A percentile compares a stretch with the other conserved stretches of the same genome.
These are phyloP conservation scores for Withania somnifera DNA, from an alignment of 305 asterid genomes.

Conservation along the genomic window DNA sequence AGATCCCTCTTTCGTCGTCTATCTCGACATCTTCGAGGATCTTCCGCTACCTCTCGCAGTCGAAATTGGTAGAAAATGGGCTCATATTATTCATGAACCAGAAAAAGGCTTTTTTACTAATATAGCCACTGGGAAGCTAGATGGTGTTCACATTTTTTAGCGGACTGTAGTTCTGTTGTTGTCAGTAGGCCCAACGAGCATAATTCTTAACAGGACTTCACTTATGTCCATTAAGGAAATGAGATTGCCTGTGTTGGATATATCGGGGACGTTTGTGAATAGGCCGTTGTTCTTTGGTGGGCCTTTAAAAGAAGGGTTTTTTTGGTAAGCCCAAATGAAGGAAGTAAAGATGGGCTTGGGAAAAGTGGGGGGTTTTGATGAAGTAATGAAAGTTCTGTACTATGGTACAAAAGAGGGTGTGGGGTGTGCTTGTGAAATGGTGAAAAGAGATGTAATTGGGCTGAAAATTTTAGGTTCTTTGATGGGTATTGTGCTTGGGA, in stretches of 20 bases:
- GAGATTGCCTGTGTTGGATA: slow-evolving; percentile 40
- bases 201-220: slow-evolving; percentile 77
- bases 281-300: slow-evolving; percentile 82
- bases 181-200: slow-evolving; percentile 59
- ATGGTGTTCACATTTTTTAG: slow-evolving; percentile 85
- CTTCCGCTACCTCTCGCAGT: slow-evolving; percentile 11
- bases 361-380: slow-evolving; percentile 54
- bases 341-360: slow-evolving; percentile 22
- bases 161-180: slow-evolving; percentile 61
- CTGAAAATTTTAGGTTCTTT: slow-evolving; percentile 51
- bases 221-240: slow-evolving; percentile 84
- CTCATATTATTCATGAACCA: slow-evolving; percentile 61
- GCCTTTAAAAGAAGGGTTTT: slow-evolving; percentile 70
- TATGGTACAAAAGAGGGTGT: slow-evolving; percentile 63
- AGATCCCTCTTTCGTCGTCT: slow-evolving; percentile 16
- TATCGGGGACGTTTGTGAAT: slow-evolving; percentile 40
- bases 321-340: slow-evolving; percentile 33
- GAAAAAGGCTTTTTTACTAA: slow-evolving; percentile 74
- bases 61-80: slow-evolving; percentile 58
- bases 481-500: slow-evolving; percentile 91
- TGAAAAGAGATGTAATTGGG: slow-evolving; percentile 45
- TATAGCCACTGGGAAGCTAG: slow-evolving; percentile 72
- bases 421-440: slow-evolving; percentile 80
- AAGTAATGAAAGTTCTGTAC: slow-evolving; percentile 70
- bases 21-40: slow-evolving; percentile 19